phyloP scores from a whole-genome alignment of 345 rosid genomes.

The Excoecaria agallocha region DNA sequence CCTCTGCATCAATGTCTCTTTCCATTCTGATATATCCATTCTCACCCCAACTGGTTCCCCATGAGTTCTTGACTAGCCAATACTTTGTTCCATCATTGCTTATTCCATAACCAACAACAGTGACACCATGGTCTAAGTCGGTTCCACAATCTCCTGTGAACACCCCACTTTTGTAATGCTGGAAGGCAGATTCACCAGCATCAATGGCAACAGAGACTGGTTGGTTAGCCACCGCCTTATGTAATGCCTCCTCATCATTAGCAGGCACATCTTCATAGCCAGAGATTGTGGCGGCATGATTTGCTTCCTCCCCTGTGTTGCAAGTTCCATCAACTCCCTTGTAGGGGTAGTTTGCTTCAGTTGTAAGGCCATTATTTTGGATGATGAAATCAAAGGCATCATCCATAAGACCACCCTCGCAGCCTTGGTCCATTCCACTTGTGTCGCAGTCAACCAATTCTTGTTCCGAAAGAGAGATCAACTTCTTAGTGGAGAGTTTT shows the following conservation, averaged over 20 bases:
- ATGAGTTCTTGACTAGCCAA: conserved; percentile 30
- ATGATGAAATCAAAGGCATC: conserved; percentile 32
- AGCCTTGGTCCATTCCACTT: conserved; percentile 22
- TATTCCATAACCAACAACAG: conserved; percentile 23
- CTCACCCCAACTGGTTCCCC: conserved; percentile 28
- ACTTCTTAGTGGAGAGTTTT: conserved; percentile 37
- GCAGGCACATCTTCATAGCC: conserved; percentile 21
- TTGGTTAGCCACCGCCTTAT: conserved; percentile 24
- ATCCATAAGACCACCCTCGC: conserved; percentile 31
- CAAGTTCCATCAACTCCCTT: conserved; percentile 10
- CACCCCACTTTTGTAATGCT: conserved; percentile 22
- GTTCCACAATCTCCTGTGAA: conserved; percentile 24
- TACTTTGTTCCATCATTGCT: conserved; percentile 17
- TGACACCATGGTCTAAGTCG: conserved; percentile 22
- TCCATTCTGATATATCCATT: conserved; percentile 25
- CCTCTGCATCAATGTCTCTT: conserved; percentile 10
- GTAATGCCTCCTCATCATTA: conserved; percentile 18
- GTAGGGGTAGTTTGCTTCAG: conserved; percentile 35
- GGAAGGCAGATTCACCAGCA: conserved; percentile 24
- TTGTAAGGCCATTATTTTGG: conserved; percentile 30
- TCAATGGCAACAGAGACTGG: conserved; percentile 29
- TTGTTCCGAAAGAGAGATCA: conserved; percentile 47
- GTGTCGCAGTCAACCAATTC: conserved; percentile 50
- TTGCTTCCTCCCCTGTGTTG: neutral
- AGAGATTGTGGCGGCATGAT: conserved; percentile 8